Evolutionary conservation across 345 rosid species (phyloP), one percentile per base, ranked within the genome.

Genomic region (Citrus unshiu): DNA sequence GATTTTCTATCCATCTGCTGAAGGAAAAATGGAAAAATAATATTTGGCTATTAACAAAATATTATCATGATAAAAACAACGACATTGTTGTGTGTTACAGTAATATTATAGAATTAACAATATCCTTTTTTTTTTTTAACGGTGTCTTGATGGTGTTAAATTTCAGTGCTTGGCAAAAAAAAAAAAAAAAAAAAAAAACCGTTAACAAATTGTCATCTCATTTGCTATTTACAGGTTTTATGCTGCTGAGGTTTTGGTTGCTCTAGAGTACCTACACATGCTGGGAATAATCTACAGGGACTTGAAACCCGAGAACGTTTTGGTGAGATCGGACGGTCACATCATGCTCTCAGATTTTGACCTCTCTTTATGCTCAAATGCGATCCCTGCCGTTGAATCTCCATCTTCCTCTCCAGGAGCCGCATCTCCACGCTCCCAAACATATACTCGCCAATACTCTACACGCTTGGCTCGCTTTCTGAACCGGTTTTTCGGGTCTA

Each of bases 311-410:
- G 98, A 95, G 81, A 95, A 95, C 69, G 95, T 95, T 70, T 79
- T 95, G 51, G 93, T 95, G 78, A 85, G 93, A 88, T 90, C 95
- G 1, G 97, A 95, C 85, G 99, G 99, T 87, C 99, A 95, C 88
- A 92, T 95, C 88, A 95, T 95, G 99, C 92, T 95, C 81, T 91
- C 98, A 9, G 99, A 95, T 64, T 95, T 95, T 77, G 99, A 95
- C 80, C 94, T 95, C 30, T 93, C 97, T 3, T 83, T 96, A 46
- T 89, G 95, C 72, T 91, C 97, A 6, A 88, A 94, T 29, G 92
- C 97, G 7, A 85, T 91, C 90, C 94, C 94, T 24, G 93, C 92
- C 82, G 95, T 92, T 19, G 92, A 96, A 81, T 95, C 95, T 58
- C 89, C 93, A 1, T 73, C 92, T 0, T 83, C 80, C 0, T 84